Evolutionary conservation across 805 yeast genomes (phyloP).

Genomic region (Candida piceae): DNA sequence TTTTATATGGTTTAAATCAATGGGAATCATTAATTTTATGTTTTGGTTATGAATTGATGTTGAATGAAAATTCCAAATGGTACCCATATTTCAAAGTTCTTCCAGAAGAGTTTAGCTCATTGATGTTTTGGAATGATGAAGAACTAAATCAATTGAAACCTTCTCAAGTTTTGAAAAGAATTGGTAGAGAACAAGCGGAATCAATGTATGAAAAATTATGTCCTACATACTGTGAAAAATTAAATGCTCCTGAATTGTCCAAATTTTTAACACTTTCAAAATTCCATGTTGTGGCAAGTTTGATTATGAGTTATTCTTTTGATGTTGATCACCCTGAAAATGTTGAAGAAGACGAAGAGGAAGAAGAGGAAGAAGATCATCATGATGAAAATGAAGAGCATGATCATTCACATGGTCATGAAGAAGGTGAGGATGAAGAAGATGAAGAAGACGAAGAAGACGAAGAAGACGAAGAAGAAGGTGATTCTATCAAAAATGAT

Average conservation of each 20-base stretch:
- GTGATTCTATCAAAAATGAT: conserved; percentile 24
- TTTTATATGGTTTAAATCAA: conserved; percentile 43
- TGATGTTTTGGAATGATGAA: conserved; percentile 73
- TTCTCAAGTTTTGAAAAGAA: conserved; percentile 60
- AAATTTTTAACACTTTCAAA: conserved; percentile 42
- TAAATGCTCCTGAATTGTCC: conserved; percentile 32
- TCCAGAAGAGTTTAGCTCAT: conserved; percentile 59
- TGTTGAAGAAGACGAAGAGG: conserved; percentile 29
- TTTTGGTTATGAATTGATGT: conserved; percentile 54
- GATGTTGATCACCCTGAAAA: conserved; percentile 53
- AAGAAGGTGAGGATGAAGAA: conserved; percentile 17
- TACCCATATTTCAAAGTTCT: conserved; percentile 63
- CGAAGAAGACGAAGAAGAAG: conserved; percentile 13
- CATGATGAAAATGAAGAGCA: conserved; percentile 26
- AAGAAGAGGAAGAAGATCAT: conserved; percentile 23
- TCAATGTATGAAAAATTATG: conserved; percentile 48
- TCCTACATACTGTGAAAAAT: conserved; percentile 34
- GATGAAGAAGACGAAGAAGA: conserved; percentile 14
- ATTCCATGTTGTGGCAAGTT: conserved; percentile 69
- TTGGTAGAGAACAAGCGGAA: conserved; percentile 67
- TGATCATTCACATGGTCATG: conserved; percentile 5
- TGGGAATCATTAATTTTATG: conserved; percentile 79
- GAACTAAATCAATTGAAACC: conserved; percentile 60
- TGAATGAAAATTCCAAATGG: conserved; percentile 55
- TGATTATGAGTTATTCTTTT: conserved; percentile 86